A percentile compares a stretch with the other conserved stretches of the same genome.
These are phyloP conservation scores for Suillus occidentalis DNA, from an alignment of 768 basidiomycete genomes.

Conservation along the genomic window DNA sequence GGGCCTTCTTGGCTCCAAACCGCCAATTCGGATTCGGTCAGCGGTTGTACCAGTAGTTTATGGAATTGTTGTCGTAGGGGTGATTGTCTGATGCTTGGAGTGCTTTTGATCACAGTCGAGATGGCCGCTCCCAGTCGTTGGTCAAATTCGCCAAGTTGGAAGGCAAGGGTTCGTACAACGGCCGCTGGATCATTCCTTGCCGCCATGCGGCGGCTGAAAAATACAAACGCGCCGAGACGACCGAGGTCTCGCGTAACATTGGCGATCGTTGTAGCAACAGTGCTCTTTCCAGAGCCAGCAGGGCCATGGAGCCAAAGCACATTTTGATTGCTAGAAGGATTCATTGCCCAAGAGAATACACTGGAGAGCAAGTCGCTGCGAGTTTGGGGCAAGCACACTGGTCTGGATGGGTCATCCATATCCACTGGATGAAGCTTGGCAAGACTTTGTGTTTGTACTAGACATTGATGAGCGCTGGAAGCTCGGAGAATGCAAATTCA, in stretches of 20 bases:
- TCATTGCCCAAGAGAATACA: conserved; percentile 25
- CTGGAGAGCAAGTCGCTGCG: conserved; percentile 30
- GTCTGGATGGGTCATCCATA: conserved; percentile 28
- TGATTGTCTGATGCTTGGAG: conserved; percentile 31
- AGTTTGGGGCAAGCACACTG: conserved; percentile 31
- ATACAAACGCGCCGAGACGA: conserved; percentile 36
- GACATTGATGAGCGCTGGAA: not conserved
- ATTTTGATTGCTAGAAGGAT: conserved; percentile 19
- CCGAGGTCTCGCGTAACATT: conserved; percentile 31
- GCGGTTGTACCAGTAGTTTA: conserved; percentile 33
- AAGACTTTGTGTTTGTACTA: conserved; percentile 23
- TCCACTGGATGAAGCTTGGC: conserved; percentile 28
- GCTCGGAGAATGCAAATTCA: not conserved
- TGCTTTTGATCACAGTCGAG: conserved; percentile 22
- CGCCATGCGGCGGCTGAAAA: conserved; percentile 34
- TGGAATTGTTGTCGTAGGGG: conserved; percentile 33
- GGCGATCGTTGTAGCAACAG: conserved; percentile 36
- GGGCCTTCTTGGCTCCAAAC: conserved; percentile 23
- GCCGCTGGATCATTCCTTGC: conserved; percentile 28
- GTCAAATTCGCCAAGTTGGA: conserved; percentile 35
- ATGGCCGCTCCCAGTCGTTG: conserved; percentile 28
- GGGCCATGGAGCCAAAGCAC: conserved; percentile 37
- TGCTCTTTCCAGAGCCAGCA: conserved; percentile 38
- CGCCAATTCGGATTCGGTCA: conserved; percentile 18
- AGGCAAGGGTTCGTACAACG: conserved; percentile 36